Conservation (phyloP, 345 rosid genomes). For the Clarkia xantiana region DNA sequence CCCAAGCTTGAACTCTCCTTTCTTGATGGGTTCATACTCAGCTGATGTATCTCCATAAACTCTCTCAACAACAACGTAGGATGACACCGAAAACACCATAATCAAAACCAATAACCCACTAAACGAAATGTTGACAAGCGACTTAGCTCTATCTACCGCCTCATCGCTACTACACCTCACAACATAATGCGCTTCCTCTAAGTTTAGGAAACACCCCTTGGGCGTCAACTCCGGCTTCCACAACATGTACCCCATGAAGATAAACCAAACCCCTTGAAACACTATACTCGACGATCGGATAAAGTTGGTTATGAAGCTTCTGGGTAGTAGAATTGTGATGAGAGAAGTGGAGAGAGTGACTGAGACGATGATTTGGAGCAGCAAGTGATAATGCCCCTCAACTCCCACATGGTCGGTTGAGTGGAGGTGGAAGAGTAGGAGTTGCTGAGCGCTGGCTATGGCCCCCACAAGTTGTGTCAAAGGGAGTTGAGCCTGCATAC, state of each 20-base stretch:
- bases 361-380: slow-evolving; percentile 37
- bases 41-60: too few species aligned
- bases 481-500: too few species aligned
- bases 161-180: neutral
- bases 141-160: neutral
- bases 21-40: too few species aligned
- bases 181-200: slow-evolving; percentile 5
- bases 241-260: slow-evolving; percentile 51
- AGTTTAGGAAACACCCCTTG: slow-evolving; percentile 33
- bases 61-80: too few species aligned
- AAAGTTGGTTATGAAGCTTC: slow-evolving; percentile 53
- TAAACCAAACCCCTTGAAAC: slow-evolving; percentile 67
- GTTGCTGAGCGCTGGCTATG: slow-evolving; percentile 50
- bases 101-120: neutral
- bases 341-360: slow-evolving; percentile 48
- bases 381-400: slow-evolving; percentile 74
- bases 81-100: slow-evolving; percentile 12
- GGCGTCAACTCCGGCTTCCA: slow-evolving; percentile 61
- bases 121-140: neutral
- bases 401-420: slow-evolving; percentile 66
- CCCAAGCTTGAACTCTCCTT: too few species aligned
- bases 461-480: slow-evolving; percentile 39
- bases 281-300: slow-evolving; percentile 46
- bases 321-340: slow-evolving; percentile 36
- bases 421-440: slow-evolving; percentile 68